These are phyloP conservation scores for Termitomyces sp. DNA, from an alignment of 768 basidiomycete genomes.

Conservation along the genomic window DNA sequence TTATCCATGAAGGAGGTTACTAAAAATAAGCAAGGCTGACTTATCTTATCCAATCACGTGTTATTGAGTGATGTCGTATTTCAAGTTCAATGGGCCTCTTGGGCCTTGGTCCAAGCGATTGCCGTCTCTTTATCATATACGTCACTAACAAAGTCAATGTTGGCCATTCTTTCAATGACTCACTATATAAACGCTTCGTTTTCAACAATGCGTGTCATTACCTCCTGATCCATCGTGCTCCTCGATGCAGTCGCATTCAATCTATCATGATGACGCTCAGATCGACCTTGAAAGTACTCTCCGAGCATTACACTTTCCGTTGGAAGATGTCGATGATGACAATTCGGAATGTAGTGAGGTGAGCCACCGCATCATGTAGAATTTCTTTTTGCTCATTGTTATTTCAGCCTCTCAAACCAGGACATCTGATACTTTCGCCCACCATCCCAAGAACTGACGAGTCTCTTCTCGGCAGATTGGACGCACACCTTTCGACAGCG, in stretches of 20 bases:
- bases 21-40: background rate
- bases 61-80: too few species aligned
- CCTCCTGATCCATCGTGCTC: background rate
- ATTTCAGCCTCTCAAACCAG: background rate
- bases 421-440: too few species aligned
- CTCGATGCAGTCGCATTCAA: background rate
- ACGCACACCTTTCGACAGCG: background rate
- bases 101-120: too few species aligned
- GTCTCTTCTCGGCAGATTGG: background rate
- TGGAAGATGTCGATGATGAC: background rate
- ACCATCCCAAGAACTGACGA: too few species aligned
- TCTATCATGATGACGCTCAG: background rate
- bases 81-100: too few species aligned
- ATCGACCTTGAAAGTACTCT: too few species aligned
- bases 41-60: background rate
- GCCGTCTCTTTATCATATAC: too few species aligned
- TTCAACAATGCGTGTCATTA: background rate
- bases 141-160: background rate
- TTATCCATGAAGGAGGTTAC: constrained; percentile 24
- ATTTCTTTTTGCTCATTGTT: background rate
- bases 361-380: background rate
- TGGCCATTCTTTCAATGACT: background rate
- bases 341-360: background rate
- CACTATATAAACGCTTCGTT: background rate
- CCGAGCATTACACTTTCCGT: too few species aligned